Evolutionary conservation across 331 rosid genomes (phyloP), one percentile per base, ranked within the genome.

Genomic region (Acacia concinna): DNA sequence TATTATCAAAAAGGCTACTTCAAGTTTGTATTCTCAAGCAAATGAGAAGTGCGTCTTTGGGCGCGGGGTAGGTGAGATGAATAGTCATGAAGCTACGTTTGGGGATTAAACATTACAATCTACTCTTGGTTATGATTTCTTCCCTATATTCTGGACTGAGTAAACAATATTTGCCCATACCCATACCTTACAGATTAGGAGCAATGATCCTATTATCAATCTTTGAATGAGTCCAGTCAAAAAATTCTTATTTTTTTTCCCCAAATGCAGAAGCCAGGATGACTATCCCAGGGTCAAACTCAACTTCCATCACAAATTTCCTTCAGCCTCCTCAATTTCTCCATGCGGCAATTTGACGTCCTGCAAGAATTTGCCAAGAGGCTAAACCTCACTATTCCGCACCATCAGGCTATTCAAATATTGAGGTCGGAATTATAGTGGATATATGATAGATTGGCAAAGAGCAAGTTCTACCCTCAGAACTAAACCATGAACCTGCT

Each of bases 331-430:
- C 62, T 57, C 70, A 75, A 72, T 79, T 76, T 34, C 80, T 62
- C 43, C 65, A 20, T 9, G 74, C 41, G 81, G 74, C 59, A 81
- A 82, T 74, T 25, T 41, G 68, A 72, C 63, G 84, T 79, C 82
- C 79, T 70, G 82, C 77, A 37, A 54, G 77, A 75, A 82, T 65
- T 71, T 74, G 62, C 69, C 79, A 71, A 56, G 82, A 65, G 69
- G 77, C 88, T 71, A 78, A 71, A 63, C 74, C 46, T 35, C 46
- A 66, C 66, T 40, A 66, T 75, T 75, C 56, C 32, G 49, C 73
- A 59, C 82, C 72, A 63, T 77, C 32, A 68, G 32, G 54, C 78
- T 20, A 71, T 51, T 27, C 32, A 49, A 15, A 69, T 67, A 56
- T 51, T 32, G 21, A 60, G 25, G 35, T 20, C 44, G 74, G 46